Conservation (phyloP, 2,329 filamentous ascomycete genomes). For the Penicillium italicum region DNA sequence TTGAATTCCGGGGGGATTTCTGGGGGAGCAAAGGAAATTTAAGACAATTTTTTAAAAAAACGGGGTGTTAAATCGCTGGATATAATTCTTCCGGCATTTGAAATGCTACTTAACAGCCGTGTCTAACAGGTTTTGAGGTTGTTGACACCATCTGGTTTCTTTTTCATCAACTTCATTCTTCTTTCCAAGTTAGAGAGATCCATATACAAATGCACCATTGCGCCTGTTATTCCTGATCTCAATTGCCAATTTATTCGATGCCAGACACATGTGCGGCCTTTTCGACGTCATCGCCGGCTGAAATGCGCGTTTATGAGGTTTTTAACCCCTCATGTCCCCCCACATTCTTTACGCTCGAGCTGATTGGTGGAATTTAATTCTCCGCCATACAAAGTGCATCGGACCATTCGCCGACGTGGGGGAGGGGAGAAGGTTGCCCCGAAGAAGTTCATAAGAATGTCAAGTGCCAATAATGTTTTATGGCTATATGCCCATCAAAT, state of each 20-base stretch:
- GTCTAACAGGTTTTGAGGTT: conserved; percentile 13
- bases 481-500: neutral
- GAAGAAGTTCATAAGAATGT: conserved; percentile 4
- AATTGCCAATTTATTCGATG: neutral
- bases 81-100: conserved; percentile 28
- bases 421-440: conserved; percentile 2
- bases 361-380: conserved; percentile 22
- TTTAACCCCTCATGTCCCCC: conserved; percentile 19
- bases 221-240: neutral
- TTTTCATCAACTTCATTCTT: conserved; percentile 10
- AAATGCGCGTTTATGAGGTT: neutral
- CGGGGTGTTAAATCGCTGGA: conserved; percentile 16
- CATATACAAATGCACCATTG: neutral
- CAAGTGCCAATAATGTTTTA: neutral
- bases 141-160: neutral
- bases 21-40: conserved; percentile 4
- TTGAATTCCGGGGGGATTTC: neutral
- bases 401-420: conserved; percentile 25
- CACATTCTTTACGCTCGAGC: conserved; percentile 8
- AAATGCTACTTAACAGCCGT: conserved; percentile 29
- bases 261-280: neutral
- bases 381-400: conserved; percentile 21
- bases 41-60: conserved; percentile 3
- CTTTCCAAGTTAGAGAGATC: neutral
- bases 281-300: neutral